These are phyloP conservation scores for Flagelloscypha sp. DNA, from an alignment of 768 basidiomycete species.

Conservation along the genomic window DNA sequence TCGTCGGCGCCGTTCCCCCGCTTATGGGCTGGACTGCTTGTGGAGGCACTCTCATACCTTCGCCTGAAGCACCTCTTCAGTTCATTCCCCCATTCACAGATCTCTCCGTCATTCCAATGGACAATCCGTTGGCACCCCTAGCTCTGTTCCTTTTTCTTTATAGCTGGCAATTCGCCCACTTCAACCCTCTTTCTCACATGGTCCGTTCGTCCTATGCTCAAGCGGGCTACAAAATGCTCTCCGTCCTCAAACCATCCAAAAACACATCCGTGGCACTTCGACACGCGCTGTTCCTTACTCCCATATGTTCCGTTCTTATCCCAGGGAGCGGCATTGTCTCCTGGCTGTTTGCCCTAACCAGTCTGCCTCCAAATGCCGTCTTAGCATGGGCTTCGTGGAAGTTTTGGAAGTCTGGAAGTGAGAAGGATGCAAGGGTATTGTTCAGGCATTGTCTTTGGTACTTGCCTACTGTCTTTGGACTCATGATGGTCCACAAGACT, in stretches of 20 bases:
- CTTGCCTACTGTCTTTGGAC: conserved; percentile 76
- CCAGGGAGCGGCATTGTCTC: conserved; percentile 93
- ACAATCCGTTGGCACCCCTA: conserved; percentile 77
- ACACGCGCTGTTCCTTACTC: conserved; percentile 67
- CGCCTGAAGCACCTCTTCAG: conserved; percentile 47
- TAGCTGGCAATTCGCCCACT: conserved; percentile 99
- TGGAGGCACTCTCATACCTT: conserved; percentile 69
- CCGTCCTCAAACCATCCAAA: conserved; percentile 64
- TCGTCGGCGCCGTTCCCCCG: conserved; percentile 90
- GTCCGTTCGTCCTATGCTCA: conserved; percentile 85
- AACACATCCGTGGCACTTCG: conserved; percentile 84
- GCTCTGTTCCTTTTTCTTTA: conserved; percentile 80
- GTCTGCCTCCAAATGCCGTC: conserved; percentile 66
- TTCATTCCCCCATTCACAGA: conserved; percentile 58
- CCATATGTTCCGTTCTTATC: conserved; percentile 70
- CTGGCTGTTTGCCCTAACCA: conserved; percentile 77
- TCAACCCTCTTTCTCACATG: conserved; percentile 86
- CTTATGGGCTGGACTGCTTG: conserved; percentile 99
- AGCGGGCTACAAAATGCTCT: conserved; percentile 91
- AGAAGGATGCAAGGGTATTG: conserved; percentile 67
- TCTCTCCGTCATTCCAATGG: conserved; percentile 37
- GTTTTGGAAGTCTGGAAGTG: conserved; percentile 67
- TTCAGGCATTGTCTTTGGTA: conserved; percentile 87
- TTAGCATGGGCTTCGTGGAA: conserved; percentile 59
- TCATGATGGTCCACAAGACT: conserved; percentile 95